A percentile compares a stretch with the other conserved stretches of the same genome.
Evolutionary conservation across 306 rosid genomes (phyloP).

Genomic region (Comarum palustre): DNA sequence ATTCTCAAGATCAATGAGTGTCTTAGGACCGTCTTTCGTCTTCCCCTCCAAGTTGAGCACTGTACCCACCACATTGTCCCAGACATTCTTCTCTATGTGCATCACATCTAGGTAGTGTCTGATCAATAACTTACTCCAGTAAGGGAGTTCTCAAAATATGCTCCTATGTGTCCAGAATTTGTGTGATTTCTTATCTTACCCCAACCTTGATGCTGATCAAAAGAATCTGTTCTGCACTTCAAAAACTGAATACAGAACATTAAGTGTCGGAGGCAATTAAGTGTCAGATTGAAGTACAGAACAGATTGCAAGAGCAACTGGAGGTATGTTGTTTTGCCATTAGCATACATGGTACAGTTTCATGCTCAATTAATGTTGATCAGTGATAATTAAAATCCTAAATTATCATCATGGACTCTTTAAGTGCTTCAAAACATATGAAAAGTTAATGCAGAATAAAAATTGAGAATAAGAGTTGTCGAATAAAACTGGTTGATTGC

Average conservation of each 20-base stretch:
- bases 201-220: conserved; percentile 22
- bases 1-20: too few species aligned
- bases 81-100: too few species aligned
- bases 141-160: too few species aligned
- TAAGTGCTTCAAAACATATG: neutral
- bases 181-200: neutral
- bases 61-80: too few species aligned
- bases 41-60: too few species aligned
- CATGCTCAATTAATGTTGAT: neutral
- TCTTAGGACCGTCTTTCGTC: too few species aligned
- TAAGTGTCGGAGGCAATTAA: conserved; percentile 60
- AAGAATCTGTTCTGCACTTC: too few species aligned
- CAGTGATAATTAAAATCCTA: neutral
- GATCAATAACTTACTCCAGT: too few species aligned
- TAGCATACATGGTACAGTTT: neutral
- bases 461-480: neutral
- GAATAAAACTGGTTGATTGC: neutral
- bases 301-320: conserved; percentile 70
- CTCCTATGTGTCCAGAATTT: too few species aligned
- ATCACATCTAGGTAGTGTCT: too few species aligned
- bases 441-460: neutral
- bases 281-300: conserved; percentile 70
- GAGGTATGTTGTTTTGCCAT: conserved; percentile 49
- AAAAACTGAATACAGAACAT: conserved; percentile 42
- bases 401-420: neutral